Evolutionary conservation across 2,329 filamentous ascomycete genomes (phyloP).

Genomic region (Thelonectria rubi): DNA sequence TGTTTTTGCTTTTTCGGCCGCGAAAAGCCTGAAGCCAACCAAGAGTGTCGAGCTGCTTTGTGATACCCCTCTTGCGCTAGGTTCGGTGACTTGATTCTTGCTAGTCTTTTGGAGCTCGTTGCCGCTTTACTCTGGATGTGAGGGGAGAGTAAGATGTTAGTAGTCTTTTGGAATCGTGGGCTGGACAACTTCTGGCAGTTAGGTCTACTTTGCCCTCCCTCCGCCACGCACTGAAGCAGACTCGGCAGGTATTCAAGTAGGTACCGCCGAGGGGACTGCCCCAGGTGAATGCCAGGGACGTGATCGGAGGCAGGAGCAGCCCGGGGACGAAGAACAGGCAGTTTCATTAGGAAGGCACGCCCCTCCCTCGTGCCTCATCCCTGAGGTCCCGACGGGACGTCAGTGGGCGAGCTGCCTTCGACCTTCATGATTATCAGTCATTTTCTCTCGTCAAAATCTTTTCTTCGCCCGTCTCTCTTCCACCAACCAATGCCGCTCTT

Average conservation of each 20-base stretch:
- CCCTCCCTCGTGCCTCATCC: neutral
- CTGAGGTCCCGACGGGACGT: too few relatives aligned
- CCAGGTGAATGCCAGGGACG: too few relatives aligned
- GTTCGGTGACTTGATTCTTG: constrained; percentile 16
- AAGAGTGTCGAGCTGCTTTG: constrained; percentile 12
- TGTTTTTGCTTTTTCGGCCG: constrained; percentile 3
- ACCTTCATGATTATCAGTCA: constrained; percentile 10
- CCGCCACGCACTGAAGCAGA: neutral
- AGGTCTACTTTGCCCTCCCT: neutral
- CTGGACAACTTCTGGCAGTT: neutral
- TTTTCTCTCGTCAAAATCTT: neutral
- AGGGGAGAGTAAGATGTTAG: neutral
- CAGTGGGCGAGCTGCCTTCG: neutral
- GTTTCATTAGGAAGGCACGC: neutral
- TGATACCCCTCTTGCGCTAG: constrained; percentile 12
- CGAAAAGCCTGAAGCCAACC: constrained; percentile 7
- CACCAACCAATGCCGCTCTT: constrained; percentile 5
- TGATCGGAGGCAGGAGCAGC: too few relatives aligned
- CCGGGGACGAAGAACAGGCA: too few relatives aligned
- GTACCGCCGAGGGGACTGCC: neutral
- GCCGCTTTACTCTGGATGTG: neutral
- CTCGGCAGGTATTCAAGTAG: neutral
- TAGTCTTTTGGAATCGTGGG: too few relatives aligned
- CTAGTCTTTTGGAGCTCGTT: constrained; percentile 2
- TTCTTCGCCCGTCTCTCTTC: neutral